These are phyloP conservation scores for Trichocladium antarcticum DNA, from an alignment of 495 filamentous ascomycete species.

Conservation along the genomic window DNA sequence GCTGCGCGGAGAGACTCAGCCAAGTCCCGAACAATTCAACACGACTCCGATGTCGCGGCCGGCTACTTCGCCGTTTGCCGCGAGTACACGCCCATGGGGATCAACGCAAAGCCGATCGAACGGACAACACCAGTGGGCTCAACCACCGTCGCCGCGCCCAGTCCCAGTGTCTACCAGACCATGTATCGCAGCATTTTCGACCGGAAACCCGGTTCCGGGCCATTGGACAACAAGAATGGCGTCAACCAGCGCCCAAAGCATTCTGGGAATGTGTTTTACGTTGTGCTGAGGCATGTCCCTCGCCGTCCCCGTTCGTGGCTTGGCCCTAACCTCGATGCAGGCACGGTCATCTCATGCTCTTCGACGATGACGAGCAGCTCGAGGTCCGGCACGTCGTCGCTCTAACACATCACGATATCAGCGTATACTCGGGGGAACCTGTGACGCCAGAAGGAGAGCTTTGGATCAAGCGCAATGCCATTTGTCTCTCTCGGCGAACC, in stretches of 20 bases:
- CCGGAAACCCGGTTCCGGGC: conserved; percentile 49
- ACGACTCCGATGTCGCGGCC: conserved; percentile 75
- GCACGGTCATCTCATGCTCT: conserved; percentile 94
- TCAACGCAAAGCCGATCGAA: conserved; percentile 88
- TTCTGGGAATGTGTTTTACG: conserved; percentile 85
- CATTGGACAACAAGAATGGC: conserved; percentile 36
- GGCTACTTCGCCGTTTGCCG: conserved; percentile 93
- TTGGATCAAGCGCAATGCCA: conserved; percentile 90
- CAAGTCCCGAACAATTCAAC: conserved; percentile 34
- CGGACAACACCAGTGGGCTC: conserved; percentile 70
- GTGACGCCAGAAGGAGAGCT: conserved; percentile 82
- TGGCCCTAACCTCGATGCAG: conserved; percentile 35
- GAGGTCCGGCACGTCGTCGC: conserved; percentile 95
- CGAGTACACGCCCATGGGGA: conserved; percentile 79
- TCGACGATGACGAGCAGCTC: conserved; percentile 75
- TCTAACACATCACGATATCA: conserved; percentile 74
- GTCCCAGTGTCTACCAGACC: conserved; percentile 88
- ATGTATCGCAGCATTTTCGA: conserved; percentile 98
- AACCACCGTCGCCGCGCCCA: conserved; percentile 53
- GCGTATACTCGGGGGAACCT: conserved; percentile 71
- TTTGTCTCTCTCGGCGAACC: conserved; percentile 66
- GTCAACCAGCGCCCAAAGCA: conserved; percentile 54
- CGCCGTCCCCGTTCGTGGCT: not conserved
- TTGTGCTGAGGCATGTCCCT: conserved; percentile 62
- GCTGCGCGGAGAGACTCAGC: conserved; percentile 34